Base-by-base conservation (phyloP, 2,329 filamentous ascomycete species). In the Alternaria postmessia region DNA sequence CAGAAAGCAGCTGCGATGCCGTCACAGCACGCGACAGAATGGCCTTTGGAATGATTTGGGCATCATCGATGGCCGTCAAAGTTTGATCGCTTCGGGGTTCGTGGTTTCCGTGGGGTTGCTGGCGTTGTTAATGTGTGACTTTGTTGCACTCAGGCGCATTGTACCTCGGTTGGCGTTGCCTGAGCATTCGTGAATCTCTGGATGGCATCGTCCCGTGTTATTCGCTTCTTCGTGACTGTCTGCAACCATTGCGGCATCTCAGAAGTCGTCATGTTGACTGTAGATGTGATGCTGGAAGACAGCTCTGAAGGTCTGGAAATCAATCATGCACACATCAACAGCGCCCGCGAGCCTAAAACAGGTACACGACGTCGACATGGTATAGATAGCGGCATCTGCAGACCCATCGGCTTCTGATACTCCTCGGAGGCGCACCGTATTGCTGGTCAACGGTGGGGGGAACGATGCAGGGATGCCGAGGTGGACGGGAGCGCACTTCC, bases 1-100 rank as follows among this genome's bases (percentile, higher is more conserved):
- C 68, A 38, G 54, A 53, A 47, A 74, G 75, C 30, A 77, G 64
- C 57, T 67, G 62, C 24, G 65, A 59, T 44, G 75, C 73, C 48
- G 71, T 74, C 57, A 75, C 69, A 18, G 64, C 59, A 43, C 72
- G 65, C 46, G 73, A 70, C n/a, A 57, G 61, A 18, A 76, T 70
- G 48, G 67, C 68, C 36, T 65, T 56, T 24, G 68, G 64, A 52
- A 74, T 66, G 11, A 60, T 51, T 18, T 67, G 62, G 28, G 73
- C 61, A 47, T 57, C 44, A 26, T 71, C 70, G 28, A 70, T 62
- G 44, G 59, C 56, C 30, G 60, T 64, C 22, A 59, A 32, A 22
- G 54, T 46, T 47, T 47, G 42, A 49, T 34, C 44, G 44, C 54
- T 47, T 60, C 48, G 46, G 43, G 11, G 30, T n/a, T 56, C 56